Conservation (phyloP, 2,329 filamentous ascomycete species). For the Lachnellula hyalina region DNA sequence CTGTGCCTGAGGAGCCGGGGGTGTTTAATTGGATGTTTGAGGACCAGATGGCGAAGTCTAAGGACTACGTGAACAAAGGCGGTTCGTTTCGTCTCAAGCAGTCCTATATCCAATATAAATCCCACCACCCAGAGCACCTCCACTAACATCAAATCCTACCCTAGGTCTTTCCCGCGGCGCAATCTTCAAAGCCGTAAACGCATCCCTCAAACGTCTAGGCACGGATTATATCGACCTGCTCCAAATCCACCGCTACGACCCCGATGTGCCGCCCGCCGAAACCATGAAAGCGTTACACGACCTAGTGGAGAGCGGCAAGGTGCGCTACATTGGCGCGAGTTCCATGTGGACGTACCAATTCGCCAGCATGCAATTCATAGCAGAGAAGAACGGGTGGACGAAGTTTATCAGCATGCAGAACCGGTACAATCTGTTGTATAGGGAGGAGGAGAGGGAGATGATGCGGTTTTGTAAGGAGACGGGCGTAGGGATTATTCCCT, state of each 20-base stretch:
- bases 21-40: constrained; percentile 25
- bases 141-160: not conserved
- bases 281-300: constrained; percentile 57
- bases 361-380: constrained; percentile 42
- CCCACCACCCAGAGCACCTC: constrained; percentile 13
- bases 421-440: constrained; percentile 46
- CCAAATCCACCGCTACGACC: constrained; percentile 55
- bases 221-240: constrained; percentile 54
- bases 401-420: constrained; percentile 54
- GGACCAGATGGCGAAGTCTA: constrained; percentile 36
- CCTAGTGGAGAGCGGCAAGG: constrained; percentile 50
- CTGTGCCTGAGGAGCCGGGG: constrained; percentile 40
- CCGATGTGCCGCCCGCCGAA: constrained; percentile 45
- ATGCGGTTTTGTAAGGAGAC: constrained; percentile 37
- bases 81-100: constrained; percentile 3
- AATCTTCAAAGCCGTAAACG: constrained; percentile 62
- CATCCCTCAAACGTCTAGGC: constrained; percentile 47
- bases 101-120: too few species aligned
- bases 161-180: constrained; percentile 54
- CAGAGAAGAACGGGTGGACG: constrained; percentile 47
- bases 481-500: constrained; percentile 36
- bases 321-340: constrained; percentile 46
- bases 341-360: constrained; percentile 44
- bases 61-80: constrained; percentile 42
- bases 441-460: constrained; percentile 49